Conservation (phyloP, 2,329 filamentous ascomycete genomes). For the Polytolypa hystricis region DNA sequence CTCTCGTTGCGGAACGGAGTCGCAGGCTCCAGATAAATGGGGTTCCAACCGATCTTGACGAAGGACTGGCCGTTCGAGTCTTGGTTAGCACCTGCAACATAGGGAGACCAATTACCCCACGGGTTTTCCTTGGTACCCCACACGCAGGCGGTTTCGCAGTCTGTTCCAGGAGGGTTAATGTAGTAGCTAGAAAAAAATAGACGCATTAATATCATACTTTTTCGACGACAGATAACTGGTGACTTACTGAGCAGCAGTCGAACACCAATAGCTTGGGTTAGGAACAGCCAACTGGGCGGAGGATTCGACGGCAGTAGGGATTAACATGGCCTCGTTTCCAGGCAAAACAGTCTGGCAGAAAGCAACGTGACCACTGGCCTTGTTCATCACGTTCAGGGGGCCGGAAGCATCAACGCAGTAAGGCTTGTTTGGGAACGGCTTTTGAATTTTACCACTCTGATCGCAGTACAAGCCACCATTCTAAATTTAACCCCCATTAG, state of each 20-base stretch:
- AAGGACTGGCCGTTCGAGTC: constrained; percentile 54
- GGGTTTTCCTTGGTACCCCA: constrained; percentile 57
- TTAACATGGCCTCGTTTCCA: constrained; percentile 72
- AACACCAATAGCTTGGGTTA: constrained; percentile 56
- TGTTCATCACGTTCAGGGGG: constrained; percentile 55
- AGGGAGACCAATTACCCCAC: constrained; percentile 66
- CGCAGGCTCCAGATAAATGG: constrained; percentile 51
- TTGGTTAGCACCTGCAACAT: constrained; percentile 65
- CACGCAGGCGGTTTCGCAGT: constrained; percentile 50
- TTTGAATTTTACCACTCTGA: constrained; percentile 50
- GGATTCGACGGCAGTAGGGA: constrained; percentile 57
- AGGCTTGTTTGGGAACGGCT: constrained; percentile 56
- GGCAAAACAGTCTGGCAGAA: constrained; percentile 73
- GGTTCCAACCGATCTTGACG: constrained; percentile 68
- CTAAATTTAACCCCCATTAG: too few species aligned
- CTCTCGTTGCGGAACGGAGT: constrained; percentile 44
- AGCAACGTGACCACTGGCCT: constrained; percentile 49
- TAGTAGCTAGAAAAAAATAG: constrained; percentile 48
- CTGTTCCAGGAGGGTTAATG: constrained; percentile 61
- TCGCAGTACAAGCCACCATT: constrained; percentile 67
- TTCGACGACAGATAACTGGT: too few species aligned
- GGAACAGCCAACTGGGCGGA: constrained; percentile 58
- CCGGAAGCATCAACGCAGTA: constrained; percentile 63
- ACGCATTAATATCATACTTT: too few species aligned
- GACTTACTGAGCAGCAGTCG: constrained; percentile 62